These are phyloP conservation scores for Hypsizygus marmoreus DNA, from an alignment of 768 basidiomycete genomes.

Conservation along the genomic window DNA sequence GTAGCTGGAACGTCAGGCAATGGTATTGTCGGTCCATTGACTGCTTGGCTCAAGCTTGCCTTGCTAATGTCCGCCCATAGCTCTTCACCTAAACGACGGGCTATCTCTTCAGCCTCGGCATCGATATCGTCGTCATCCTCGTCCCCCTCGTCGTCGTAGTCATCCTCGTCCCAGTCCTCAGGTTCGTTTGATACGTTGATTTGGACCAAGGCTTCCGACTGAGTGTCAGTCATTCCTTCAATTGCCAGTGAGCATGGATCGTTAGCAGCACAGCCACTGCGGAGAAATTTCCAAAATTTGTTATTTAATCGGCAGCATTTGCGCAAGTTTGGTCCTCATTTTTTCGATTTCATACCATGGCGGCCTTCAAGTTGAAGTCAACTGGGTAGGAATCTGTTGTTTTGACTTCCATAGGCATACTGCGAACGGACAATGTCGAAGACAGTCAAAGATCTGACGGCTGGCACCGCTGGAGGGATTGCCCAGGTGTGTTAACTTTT, in stretches of 20 bases:
- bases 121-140: slow-evolving; percentile 65
- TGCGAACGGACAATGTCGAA: slow-evolving; percentile 45
- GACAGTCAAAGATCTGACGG: slow-evolving; percentile 84
- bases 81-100: slow-evolving; percentile 71
- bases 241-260: slow-evolving; percentile 1
- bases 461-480: slow-evolving; percentile 90
- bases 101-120: slow-evolving; percentile 75
- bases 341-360: slow-evolving; percentile 15
- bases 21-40: slow-evolving; percentile 18
- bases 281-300: slow-evolving; percentile 11
- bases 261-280: slow-evolving; percentile 11
- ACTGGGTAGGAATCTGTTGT: slow-evolving; percentile 7
- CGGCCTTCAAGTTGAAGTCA: slow-evolving; percentile 2
- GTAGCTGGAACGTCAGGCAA: slow-evolving; percentile 4
- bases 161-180: slow-evolving; percentile 42
- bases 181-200: slow-evolving; percentile 9
- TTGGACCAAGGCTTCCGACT: slow-evolving; percentile 6
- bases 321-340: slow-evolving; percentile 28
- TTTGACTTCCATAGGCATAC: slow-evolving; percentile 2
- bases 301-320: slow-evolving; percentile 35
- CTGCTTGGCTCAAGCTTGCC: slow-evolving; percentile 47
- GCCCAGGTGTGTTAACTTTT: slow-evolving; percentile 60
- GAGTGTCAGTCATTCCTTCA: slow-evolving; percentile 12
- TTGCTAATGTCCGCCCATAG: slow-evolving; percentile 77
- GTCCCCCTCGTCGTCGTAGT: slow-evolving; percentile 52